phyloP scores from a whole-genome alignment of 139 green algal species.

The Astrephomene gubernaculifera region DNA sequence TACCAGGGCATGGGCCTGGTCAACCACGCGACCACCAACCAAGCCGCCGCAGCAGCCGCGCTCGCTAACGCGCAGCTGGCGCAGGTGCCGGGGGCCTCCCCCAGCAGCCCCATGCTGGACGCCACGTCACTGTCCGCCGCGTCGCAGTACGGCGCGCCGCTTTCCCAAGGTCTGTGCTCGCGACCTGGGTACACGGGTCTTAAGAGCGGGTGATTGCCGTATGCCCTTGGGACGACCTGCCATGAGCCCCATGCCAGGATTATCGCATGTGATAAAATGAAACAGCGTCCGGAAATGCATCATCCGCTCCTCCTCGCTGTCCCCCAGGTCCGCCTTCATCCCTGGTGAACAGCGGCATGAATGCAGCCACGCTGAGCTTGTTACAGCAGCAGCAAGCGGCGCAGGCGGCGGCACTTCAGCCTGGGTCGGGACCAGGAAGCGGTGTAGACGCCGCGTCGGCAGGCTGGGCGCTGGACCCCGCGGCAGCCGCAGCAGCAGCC shows the following conservation, averaged over 20 bases:
- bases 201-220: too few relatives aligned
- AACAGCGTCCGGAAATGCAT: too few relatives aligned
- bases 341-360: constrained; percentile 32
- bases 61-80: constrained; percentile 44
- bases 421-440: neutral
- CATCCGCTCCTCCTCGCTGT: too few relatives aligned
- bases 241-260: too few relatives aligned
- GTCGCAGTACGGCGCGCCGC: neutral
- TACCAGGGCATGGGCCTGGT: constrained; percentile 46
- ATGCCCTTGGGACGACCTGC: too few relatives aligned
- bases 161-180: constrained; percentile 20
- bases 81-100: constrained; percentile 6
- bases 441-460: neutral
- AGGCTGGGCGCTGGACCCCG: constrained; percentile 11
- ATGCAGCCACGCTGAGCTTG: constrained; percentile 15
- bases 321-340: too few relatives aligned
- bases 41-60: constrained; percentile 11
- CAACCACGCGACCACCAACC: constrained; percentile 4
- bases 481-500: constrained; percentile 4
- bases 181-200: too few relatives aligned
- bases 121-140: neutral
- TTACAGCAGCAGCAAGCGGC: constrained; percentile 42
- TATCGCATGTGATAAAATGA: too few relatives aligned
- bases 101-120: constrained; percentile 26
- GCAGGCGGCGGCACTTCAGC: neutral